Evolutionary conservation across 148 eudicot genomes (phyloP).

Genomic region (Amaranthus cruentus): DNA sequence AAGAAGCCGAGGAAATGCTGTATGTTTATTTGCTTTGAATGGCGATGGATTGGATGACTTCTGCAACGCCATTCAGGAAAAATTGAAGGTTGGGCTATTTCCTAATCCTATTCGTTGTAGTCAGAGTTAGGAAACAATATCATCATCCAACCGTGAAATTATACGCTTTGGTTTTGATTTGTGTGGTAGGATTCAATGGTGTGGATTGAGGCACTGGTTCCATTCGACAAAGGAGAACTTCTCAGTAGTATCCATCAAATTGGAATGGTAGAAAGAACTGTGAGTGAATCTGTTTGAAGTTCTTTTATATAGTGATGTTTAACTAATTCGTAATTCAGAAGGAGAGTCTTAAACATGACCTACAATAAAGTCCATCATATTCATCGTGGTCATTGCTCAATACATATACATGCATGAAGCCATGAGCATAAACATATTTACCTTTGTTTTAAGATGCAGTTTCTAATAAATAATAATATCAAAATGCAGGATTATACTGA

Average conservation of each 20-base stretch:
- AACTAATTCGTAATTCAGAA: neutral
- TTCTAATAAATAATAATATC: no score
- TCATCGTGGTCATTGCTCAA: no score
- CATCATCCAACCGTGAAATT: neutral
- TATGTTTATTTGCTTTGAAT: constrained; percentile 82
- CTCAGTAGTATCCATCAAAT: constrained; percentile 75
- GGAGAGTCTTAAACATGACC: no score
- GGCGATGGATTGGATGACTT: constrained; percentile 84
- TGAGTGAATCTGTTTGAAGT: constrained; percentile 34
- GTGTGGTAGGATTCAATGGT: constrained; percentile 79
- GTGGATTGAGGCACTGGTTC: constrained; percentile 93
- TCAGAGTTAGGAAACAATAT: neutral
- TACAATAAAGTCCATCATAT: no score
- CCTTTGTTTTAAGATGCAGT: no score
- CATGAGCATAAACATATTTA: no score
- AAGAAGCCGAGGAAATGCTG: constrained; percentile 45
- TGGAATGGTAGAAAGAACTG: constrained; percentile 84
- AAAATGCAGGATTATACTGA: constrained; percentile 65
- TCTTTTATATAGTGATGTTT: neutral
- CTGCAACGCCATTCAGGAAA: constrained; percentile 75
- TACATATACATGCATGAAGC: no score
- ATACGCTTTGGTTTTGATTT: neutral
- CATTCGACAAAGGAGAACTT: constrained; percentile 90
- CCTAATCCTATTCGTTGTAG: neutral
- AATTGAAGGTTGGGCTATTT: constrained; percentile 70